Base-by-base conservation (phyloP, 108 stramenopile species). In the Skeletonema tropicum region DNA sequence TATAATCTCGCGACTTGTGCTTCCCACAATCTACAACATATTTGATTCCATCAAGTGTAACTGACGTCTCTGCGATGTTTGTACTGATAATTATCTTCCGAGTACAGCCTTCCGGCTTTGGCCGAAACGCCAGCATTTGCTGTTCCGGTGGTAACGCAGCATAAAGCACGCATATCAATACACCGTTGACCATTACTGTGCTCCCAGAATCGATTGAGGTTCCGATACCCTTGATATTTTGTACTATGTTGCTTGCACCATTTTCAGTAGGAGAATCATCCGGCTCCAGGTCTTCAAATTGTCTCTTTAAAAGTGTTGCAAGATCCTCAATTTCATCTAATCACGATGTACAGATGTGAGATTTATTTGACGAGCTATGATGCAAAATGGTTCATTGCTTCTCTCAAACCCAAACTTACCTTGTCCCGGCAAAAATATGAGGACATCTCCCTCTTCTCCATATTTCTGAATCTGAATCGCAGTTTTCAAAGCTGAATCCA, bases 21-120 rank as follows among this genome's bases (percentile, higher is more conserved):
- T 92, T 94, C 12, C 99, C 99, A 30, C 90, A 79, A 81, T 99
- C 99, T 29, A 99, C 79, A 31, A 99, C 98, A 70, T 87, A 97
- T 19, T 89, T 78, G 45, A 99, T 96, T 3, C 95, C 97, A 42
- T 93, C 91, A 41, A 99, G 76, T 15, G 99, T 99, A 6, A 99
- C 89, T n/a, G 92, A 94, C 5, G 99, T 99, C 83, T 99, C 99
- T 35, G 96, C 81, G 75, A 99, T 97, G 78, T 98, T 99, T 25
- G 99, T 99, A 6, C 97, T 85, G 61, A 99, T 73, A 69, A 99
- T 89, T 25, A 97, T 93, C 74, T 98, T 97, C 29, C 94, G 80
- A 31, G 70, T 48, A 58, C 89, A 88, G 8, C 87, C 90, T 2
- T 77, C 57, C 36, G 94, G 92, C 70, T 90, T 89, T 36, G 90